These are phyloP conservation scores for Rhynchospora breviuscula DNA, from an alignment of 176 grass and related monocot genomes.

Conservation along the genomic window DNA sequence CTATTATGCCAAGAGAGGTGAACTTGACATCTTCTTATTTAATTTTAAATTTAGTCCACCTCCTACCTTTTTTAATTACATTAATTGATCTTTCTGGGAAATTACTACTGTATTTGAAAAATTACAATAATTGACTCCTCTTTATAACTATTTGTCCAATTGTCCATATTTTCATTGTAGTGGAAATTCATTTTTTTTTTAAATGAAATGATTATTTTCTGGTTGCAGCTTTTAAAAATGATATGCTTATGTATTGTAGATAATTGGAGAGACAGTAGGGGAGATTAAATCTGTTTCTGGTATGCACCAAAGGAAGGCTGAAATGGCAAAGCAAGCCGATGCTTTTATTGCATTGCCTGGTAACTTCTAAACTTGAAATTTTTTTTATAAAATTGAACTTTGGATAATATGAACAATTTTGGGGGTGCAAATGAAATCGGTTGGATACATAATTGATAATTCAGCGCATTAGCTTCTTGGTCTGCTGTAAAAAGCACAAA, in stretches of 20 bases:
- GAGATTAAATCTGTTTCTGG: conserved; percentile 55
- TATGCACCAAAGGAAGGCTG: conserved; percentile 73
- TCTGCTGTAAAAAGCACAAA: neutral
- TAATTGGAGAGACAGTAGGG: conserved; percentile 48
- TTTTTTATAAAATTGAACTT: neutral
- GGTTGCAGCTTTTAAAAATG: neutral
- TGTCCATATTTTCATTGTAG: neutral
- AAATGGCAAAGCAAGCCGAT: conserved; percentile 60
- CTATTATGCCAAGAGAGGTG: conserved; percentile 64
- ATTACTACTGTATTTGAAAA: neutral
- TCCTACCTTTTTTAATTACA: neutral
- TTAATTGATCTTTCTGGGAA: neutral
- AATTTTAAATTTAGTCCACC: neutral
- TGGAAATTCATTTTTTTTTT: neutral
- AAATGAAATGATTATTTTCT: neutral
- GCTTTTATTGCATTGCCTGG: conserved; percentile 63
- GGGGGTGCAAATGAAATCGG: conserved; percentile 5
- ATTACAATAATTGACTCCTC: neutral
- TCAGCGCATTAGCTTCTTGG: neutral
- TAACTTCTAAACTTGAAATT: neutral
- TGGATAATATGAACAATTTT: conserved; percentile 10
- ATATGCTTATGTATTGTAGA: conserved; percentile 27
- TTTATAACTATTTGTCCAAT: neutral
- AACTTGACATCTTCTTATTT: neutral
- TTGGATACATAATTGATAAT: neutral